These are phyloP conservation scores for Vachellia pachyceras DNA, from an alignment of 306 rosid species.

Conservation along the genomic window DNA sequence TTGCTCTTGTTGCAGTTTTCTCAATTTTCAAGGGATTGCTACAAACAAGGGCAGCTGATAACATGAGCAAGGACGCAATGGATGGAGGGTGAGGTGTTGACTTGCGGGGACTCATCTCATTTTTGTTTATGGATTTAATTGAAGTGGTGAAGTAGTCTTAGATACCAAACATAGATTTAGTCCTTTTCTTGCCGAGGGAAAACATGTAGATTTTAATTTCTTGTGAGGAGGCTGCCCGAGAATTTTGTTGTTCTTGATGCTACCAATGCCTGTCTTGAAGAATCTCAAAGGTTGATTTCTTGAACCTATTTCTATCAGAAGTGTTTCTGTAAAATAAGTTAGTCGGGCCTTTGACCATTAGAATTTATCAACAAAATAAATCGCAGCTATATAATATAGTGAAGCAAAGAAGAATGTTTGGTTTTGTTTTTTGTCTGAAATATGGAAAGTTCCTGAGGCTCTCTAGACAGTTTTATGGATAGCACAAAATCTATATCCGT, in stretches of 20 bases:
- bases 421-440: background rate
- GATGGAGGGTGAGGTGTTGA: conserved; percentile 43
- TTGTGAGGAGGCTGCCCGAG: conserved; percentile 34
- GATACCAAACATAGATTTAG: conserved; percentile 26
- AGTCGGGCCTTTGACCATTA: conserved; percentile 27
- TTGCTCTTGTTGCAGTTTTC: conserved; percentile 69
- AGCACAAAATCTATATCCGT: conserved; percentile 11
- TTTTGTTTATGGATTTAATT: conserved; percentile 36
- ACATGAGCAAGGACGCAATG: conserved; percentile 33
- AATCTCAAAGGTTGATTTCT: conserved; percentile 41
- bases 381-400: conserved; percentile 51
- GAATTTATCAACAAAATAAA: conserved; percentile 43
- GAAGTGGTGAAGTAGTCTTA: conserved; percentile 38
- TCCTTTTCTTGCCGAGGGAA: conserved; percentile 10
- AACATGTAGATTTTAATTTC: conserved; percentile 15
- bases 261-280: conserved; percentile 33
- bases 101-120: conserved; percentile 13
- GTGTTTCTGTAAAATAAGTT: conserved; percentile 34
- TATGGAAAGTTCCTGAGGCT: conserved; percentile 3
- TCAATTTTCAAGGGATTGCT: conserved; percentile 66
- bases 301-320: conserved; percentile 29
- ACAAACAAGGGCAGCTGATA: conserved; percentile 48
- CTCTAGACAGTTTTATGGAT: background rate
- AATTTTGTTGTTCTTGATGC: conserved; percentile 29
- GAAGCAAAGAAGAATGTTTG: conserved; percentile 6